Evolutionary conservation across 2,329 filamentous ascomycete genomes (phyloP).

Genomic region (Cercospora zeae-maydis): DNA sequence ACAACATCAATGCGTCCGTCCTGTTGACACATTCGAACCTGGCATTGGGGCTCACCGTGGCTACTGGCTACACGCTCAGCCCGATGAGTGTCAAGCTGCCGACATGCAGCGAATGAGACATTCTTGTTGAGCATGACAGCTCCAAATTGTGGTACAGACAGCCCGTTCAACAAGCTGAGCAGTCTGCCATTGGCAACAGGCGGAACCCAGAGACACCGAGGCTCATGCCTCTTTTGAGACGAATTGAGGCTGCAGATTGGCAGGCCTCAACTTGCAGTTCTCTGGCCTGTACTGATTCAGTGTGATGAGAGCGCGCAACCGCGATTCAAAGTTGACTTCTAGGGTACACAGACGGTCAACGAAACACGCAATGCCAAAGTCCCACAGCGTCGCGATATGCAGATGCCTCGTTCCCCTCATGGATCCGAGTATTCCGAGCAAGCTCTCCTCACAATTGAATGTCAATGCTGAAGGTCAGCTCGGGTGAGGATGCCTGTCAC

Average conservation of each 20-base stretch:
- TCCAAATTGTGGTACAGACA: conserved; percentile 3
- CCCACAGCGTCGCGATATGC: not conserved
- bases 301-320: not conserved
- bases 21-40: not conserved
- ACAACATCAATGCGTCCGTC: not conserved
- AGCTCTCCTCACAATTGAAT: not conserved
- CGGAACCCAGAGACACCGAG: not conserved
- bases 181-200: not conserved
- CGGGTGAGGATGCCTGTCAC: not conserved
- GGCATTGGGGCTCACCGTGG: not conserved
- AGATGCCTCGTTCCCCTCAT: not conserved
- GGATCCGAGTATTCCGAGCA: not conserved
- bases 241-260: not conserved
- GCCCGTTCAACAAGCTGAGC: not conserved
- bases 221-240: not conserved
- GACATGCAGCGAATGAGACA: not conserved
- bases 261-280: not conserved
- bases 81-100: not conserved
- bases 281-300: not conserved
- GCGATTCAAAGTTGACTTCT: not conserved
- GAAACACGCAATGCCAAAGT: not conserved
- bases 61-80: not conserved
- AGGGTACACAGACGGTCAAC: not conserved
- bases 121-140: not conserved
- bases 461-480: not conserved